These are phyloP conservation scores for Metarhizium sp. DNA, from an alignment of 2,329 filamentous ascomycete species.

Conservation along the genomic window DNA sequence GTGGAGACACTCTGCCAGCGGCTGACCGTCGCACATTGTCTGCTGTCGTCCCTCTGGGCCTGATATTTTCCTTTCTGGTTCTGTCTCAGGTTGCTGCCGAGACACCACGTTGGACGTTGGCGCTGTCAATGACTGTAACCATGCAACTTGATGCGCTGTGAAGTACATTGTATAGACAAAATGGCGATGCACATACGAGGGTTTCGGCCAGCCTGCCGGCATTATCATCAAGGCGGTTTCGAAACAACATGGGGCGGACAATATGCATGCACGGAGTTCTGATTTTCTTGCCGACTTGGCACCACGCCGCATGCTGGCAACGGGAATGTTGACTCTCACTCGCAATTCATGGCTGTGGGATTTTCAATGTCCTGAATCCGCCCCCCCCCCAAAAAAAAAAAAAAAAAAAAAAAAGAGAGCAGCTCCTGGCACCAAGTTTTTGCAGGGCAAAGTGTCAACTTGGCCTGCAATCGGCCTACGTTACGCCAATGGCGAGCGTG, in stretches of 20 bases:
- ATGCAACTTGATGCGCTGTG: too few species aligned
- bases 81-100: background rate
- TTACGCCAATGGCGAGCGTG: background rate
- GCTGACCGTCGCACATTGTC: background rate
- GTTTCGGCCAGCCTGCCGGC: background rate
- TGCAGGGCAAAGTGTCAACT: too few species aligned
- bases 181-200: background rate
- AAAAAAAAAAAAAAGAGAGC: too few species aligned
- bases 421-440: too few species aligned
- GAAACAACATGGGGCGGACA: too few species aligned
- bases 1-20: too few species aligned
- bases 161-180: background rate
- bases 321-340: too few species aligned
- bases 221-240: background rate
- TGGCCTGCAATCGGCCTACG: background rate
- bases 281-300: too few species aligned
- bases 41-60: background rate
- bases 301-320: too few species aligned
- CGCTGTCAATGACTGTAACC: background rate
- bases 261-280: background rate
- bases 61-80: background rate
- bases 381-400: too few species aligned
- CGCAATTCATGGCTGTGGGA: too few species aligned
- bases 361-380: too few species aligned
- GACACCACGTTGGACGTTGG: background rate